phyloP scores from a whole-genome alignment of 768 basidiomycete genomes.

The Infundibulicybe gibba region DNA sequence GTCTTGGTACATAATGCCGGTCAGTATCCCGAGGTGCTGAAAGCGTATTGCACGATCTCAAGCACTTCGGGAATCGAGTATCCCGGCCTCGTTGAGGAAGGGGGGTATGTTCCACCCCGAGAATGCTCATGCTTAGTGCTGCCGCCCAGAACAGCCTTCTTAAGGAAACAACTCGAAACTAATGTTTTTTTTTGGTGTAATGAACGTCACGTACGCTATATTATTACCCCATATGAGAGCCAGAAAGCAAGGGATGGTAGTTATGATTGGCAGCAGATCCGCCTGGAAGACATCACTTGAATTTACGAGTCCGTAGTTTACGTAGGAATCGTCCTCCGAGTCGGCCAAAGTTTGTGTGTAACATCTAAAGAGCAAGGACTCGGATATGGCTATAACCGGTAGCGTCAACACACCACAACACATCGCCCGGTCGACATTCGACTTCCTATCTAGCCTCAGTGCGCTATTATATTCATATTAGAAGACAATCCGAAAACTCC shows the following conservation, averaged over 20 bases:
- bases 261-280: conserved; percentile 53
- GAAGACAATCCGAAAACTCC: no score
- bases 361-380: no score
- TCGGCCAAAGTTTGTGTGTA: no score
- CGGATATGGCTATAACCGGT: no score
- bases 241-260: conserved; percentile 37
- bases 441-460: no score
- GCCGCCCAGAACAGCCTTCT: conserved; percentile 19
- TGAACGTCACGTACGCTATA: conserved; percentile 50
- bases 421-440: no score
- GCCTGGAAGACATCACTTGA: no score
- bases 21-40: conserved; percentile 3
- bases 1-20: conserved; percentile 69
- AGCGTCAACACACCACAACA: no score
- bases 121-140: background rate
- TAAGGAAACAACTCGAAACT: conserved; percentile 41
- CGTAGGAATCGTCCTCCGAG: no score
- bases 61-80: conserved; percentile 25
- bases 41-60: background rate
- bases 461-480: no score
- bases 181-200: conserved; percentile 49
- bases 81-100: conserved; percentile 51
- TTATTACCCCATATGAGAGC: conserved; percentile 51
- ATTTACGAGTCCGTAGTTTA: no score
- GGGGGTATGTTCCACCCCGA: conserved; percentile 35